Evolutionary conservation across 805 yeast species (phyloP), one percentile per base, ranked within the genome.

Genomic region (Metschnikowia picachoensis): DNA sequence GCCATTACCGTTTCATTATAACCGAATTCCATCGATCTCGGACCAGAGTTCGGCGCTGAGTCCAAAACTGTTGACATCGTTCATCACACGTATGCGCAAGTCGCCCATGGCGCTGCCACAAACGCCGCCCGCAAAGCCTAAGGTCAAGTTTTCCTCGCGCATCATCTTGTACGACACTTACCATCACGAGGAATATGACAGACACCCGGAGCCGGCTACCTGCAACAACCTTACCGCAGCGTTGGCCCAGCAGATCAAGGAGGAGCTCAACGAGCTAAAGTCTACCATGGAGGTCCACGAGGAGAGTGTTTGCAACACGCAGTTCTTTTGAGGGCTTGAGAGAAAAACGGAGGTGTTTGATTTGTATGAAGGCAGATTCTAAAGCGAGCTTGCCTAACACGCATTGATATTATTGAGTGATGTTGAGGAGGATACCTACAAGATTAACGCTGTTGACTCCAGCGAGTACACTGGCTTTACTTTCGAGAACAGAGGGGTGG

Each of bases 131-230:
- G 35, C 32, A 5, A 48, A 44, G 25, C 50, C 52, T 5, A 63
- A 65, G 13, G 88, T 84, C 10, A 63, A 79, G 40, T 92, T 92
- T 66, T 85, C 95, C 5, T 83, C 95, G 1, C 74, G 89, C 55
- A 87, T 94, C 46, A 77, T 87, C 8, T 76, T 94, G 36, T 92
- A 83, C 65, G 95, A 89, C 49, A 92, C 97, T 0, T 89, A 85
- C 64, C 78, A 83, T 48, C 82, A 83, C 32, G 82, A 78, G 15
- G 97, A 87, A 53, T 92, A 92, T 64, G 97, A 92, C 64, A 80
- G 99, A 58, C 89, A 83, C 53, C 97, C 97, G 0, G 97, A 90
- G 51, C 73, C 83, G 28, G 95, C 96, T 3, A 90, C 97, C 2
- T 92, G 97, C 67, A 89, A 91, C 65, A 89, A 85, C 60, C 73